Evolutionary conservation across 2,329 filamentous ascomycete genomes (phyloP).

Genomic region (Arthroderma sp.): DNA sequence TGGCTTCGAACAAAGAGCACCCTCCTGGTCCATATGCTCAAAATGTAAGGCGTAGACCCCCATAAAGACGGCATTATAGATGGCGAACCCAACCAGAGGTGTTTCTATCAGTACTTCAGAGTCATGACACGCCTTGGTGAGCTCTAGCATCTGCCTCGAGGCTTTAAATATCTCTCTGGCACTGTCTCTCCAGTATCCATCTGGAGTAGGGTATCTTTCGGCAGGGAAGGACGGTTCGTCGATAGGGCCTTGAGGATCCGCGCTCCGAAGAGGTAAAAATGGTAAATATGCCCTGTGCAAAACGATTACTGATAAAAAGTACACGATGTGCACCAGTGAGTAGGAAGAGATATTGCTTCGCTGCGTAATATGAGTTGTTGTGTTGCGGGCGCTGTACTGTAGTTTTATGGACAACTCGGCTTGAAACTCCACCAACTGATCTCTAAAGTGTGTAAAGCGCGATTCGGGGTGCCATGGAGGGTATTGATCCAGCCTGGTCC

Average conservation of each 20-base stretch:
- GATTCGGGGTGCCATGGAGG: slow-evolving; percentile 42
- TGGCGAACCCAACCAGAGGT: slow-evolving; percentile 42
- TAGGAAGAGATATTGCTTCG: slow-evolving; percentile 40
- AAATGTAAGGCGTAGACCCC: slow-evolving; percentile 43
- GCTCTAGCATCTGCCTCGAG: slow-evolving; percentile 40
- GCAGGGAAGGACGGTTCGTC: slow-evolving; percentile 37
- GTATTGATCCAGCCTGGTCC: slow-evolving; percentile 31
- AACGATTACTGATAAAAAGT: slow-evolving; percentile 41
- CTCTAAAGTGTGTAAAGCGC: slow-evolving; percentile 34
- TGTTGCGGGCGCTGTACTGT: slow-evolving; percentile 38
- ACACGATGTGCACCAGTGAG: slow-evolving; percentile 42
- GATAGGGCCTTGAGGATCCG: slow-evolving; percentile 39
- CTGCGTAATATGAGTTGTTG: slow-evolving; percentile 41
- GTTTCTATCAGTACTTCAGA: slow-evolving; percentile 41
- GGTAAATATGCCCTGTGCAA: slow-evolving; percentile 44
- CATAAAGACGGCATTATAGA: slow-evolving; percentile 41
- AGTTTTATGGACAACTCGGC: slow-evolving; percentile 39
- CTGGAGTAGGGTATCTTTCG: slow-evolving; percentile 30
- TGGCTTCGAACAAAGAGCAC: slow-evolving; percentile 29
- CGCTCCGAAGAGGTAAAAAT: slow-evolving; percentile 38
- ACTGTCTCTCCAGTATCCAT: slow-evolving; percentile 42
- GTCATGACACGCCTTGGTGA: slow-evolving; percentile 39
- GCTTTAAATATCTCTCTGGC: slow-evolving; percentile 38
- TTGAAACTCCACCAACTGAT: slow-evolving; percentile 37
- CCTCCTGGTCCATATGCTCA: slow-evolving; percentile 42